Evolutionary conservation across 1,284 basidiomycete species (phyloP).

Genomic region (Puccinia coronata): DNA sequence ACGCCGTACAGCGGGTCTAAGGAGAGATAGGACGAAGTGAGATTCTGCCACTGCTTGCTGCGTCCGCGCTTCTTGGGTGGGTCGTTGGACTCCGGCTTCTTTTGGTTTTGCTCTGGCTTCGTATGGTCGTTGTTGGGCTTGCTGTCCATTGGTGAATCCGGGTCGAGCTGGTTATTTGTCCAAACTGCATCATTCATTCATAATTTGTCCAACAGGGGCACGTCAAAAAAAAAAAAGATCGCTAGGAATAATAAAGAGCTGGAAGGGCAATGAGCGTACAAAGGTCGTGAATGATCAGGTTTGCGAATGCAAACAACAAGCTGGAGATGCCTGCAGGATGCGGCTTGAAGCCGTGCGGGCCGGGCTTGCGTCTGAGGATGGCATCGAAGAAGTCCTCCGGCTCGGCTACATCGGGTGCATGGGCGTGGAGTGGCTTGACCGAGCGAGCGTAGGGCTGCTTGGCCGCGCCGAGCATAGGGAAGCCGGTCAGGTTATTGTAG

Average conservation of each 20-base stretch:
- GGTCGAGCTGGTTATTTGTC: slow-evolving; percentile 34
- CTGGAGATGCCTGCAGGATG: slow-evolving; percentile 46
- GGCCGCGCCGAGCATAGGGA: slow-evolving; percentile 39
- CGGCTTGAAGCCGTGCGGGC: slow-evolving; percentile 30
- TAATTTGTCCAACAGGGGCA: too few relatives aligned
- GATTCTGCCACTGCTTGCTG: slow-evolving; percentile 45
- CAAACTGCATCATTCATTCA: slow-evolving; percentile 5
- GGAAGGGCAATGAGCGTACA: slow-evolving; percentile 6
- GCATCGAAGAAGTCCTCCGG: slow-evolving; percentile 48
- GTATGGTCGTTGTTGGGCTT: not conserved
- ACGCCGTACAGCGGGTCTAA: slow-evolving; percentile 44
- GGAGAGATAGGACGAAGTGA: slow-evolving; percentile 46
- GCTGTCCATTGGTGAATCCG: slow-evolving; percentile 16
- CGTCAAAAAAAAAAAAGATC: too few relatives aligned
- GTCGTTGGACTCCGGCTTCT: not conserved
- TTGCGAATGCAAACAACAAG: slow-evolving; percentile 47
- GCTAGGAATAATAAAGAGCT: not conserved
- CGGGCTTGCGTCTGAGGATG: slow-evolving; percentile 30
- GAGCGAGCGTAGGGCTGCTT: slow-evolving; percentile 38
- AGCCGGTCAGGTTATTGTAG: slow-evolving; percentile 44
- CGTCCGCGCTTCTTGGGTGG: not conserved
- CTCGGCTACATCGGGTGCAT: slow-evolving; percentile 40
- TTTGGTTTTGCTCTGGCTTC: not conserved
- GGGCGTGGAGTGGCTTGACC: slow-evolving; percentile 40
- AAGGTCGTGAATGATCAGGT: slow-evolving; percentile 48